Evolutionary conservation across 2,329 filamentous ascomycete species (phyloP).

Genomic region (Chaetomiaceae sp.): DNA sequence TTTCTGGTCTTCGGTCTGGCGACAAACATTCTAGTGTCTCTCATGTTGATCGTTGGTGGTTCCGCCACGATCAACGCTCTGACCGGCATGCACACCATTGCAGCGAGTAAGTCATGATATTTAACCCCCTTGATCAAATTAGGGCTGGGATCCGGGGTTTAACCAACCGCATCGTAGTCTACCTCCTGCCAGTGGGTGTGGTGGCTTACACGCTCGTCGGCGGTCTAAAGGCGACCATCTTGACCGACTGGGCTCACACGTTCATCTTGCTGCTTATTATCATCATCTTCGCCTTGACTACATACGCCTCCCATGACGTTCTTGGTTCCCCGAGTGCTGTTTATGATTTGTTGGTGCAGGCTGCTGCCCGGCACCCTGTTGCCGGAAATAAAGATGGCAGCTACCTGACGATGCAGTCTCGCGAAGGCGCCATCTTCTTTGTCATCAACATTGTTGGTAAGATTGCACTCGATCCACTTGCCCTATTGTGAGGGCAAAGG

Average conservation of each 20-base stretch:
- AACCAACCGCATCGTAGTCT: conserved; percentile 51
- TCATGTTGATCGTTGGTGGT: conserved; percentile 84
- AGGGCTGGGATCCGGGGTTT: too few species aligned
- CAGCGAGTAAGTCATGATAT: conserved; percentile 59
- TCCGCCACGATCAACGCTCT: conserved; percentile 67
- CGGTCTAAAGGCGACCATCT: conserved; percentile 81
- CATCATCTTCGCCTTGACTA: conserved; percentile 76
- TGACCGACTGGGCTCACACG: conserved; percentile 83
- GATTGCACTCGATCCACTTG: neutral
- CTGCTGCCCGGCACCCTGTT: conserved; percentile 66
- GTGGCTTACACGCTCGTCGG: conserved; percentile 72
- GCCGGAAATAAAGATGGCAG: conserved; percentile 74
- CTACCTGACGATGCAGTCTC: conserved; percentile 81
- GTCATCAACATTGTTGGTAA: conserved; percentile 65
- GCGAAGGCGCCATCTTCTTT: conserved; percentile 82
- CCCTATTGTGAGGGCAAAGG: neutral
- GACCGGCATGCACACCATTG: conserved; percentile 71
- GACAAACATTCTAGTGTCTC: conserved; percentile 82
- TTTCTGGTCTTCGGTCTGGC: conserved; percentile 79
- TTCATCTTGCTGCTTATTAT: conserved; percentile 82
- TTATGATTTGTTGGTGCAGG: conserved; percentile 71
- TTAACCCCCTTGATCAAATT: too few species aligned
- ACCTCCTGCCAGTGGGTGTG: conserved; percentile 75
- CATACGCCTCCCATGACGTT: conserved; percentile 68
- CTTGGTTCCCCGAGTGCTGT: conserved; percentile 73